These are phyloP conservation scores for Diaporthe citri DNA, from an alignment of 2,329 filamentous ascomycete species.

Conservation along the genomic window DNA sequence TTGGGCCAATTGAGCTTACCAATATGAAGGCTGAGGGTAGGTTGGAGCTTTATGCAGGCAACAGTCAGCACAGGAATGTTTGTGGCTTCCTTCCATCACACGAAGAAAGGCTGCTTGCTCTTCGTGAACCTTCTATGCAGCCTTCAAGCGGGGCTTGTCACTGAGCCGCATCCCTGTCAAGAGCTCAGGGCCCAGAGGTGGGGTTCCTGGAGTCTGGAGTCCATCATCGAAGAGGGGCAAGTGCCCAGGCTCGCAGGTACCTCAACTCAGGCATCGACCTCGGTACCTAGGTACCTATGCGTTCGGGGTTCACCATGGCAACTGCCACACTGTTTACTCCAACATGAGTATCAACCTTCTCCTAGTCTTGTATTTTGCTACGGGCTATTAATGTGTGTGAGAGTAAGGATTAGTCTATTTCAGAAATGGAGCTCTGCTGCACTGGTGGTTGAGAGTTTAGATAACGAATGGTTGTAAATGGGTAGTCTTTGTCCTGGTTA, in stretches of 20 bases:
- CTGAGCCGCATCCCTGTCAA: constrained; percentile 29
- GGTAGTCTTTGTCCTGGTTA: background rate
- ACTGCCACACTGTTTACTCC: background rate
- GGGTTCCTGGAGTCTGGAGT: background rate
- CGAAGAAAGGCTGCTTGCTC: constrained; percentile 28
- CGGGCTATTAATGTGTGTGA: background rate
- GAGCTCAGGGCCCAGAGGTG: constrained; percentile 11
- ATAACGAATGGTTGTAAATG: background rate
- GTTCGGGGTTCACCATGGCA: background rate
- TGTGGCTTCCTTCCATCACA: constrained; percentile 43
- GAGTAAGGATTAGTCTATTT: background rate
- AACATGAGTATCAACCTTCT: background rate
- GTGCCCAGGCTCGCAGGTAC: no score
- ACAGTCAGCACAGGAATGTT: constrained; percentile 26
- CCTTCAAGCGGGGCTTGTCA: constrained; percentile 34
- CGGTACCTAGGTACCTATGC: background rate
- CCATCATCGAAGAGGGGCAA: background rate
- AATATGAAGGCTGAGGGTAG: background rate
- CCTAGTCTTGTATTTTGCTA: background rate
- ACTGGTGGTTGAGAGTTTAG: no score
- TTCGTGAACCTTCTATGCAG: constrained; percentile 40
- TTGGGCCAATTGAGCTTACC: background rate
- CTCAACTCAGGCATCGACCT: no score
- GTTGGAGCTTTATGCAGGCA: constrained; percentile 20
- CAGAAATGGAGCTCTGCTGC: background rate